Evolutionary conservation across 2,329 filamentous ascomycete species (phyloP).

Genomic region (Shiraia sp.): DNA sequence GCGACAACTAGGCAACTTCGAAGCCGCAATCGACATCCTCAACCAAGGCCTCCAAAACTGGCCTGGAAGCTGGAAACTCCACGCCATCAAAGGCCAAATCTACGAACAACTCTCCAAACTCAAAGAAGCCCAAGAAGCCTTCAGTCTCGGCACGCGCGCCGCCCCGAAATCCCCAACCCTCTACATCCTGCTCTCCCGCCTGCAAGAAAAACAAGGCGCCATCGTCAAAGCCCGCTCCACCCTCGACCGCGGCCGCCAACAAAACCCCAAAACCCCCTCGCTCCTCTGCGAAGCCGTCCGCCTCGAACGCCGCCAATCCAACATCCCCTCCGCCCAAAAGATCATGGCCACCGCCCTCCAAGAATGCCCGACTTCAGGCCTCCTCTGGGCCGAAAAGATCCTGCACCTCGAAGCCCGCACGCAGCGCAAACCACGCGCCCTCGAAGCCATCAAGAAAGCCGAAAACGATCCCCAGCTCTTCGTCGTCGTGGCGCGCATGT

Average conservation of each 20-base stretch:
- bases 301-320: slow-evolving; percentile 85
- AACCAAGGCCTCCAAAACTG: slow-evolving; percentile 86
- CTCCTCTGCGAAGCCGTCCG: slow-evolving; percentile 95
- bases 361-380: slow-evolving; percentile 83
- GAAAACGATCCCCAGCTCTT: slow-evolving; percentile 90
- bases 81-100: slow-evolving; percentile 99
- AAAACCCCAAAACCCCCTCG: slow-evolving; percentile 80
- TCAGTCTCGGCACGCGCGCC: slow-evolving; percentile 82
- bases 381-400: slow-evolving; percentile 93
- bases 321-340: slow-evolving; percentile 80
- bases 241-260: slow-evolving; percentile 85
- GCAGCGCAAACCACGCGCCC: slow-evolving; percentile 84
- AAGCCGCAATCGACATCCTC: slow-evolving; percentile 82
- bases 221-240: slow-evolving; percentile 92
- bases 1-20: slow-evolving; percentile 76
- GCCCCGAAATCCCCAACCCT: slow-evolving; percentile 82
- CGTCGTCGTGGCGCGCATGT: slow-evolving; percentile 89
- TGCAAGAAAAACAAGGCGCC: slow-evolving; percentile 84
- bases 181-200: slow-evolving; percentile 84
- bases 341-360: slow-evolving; percentile 93
- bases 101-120: slow-evolving; percentile 83
- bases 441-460: slow-evolving; percentile 96
- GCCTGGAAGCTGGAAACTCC: slow-evolving; percentile 83
- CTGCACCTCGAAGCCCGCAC: slow-evolving; percentile 91
- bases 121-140: slow-evolving; percentile 86